Conservation (phyloP, 768 basidiomycete species). For the Tylopilus rubrobrunneus region DNA sequence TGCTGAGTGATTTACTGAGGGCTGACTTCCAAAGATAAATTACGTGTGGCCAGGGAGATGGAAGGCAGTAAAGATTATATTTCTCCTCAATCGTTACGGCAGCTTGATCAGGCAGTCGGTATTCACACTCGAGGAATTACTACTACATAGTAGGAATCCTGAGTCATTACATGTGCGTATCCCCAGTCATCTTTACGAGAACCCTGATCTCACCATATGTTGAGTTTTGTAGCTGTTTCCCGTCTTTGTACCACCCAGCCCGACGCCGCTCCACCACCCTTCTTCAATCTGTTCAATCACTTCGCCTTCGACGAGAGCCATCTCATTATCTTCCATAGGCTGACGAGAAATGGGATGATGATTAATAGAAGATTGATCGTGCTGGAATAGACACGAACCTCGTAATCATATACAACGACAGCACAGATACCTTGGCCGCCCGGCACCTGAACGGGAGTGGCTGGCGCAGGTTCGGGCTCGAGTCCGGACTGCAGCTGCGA, state of each 20-base stretch:
- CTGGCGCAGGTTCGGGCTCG: conserved; percentile 20
- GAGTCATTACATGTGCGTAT: conserved; percentile 1
- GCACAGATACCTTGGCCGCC: conserved; percentile 56
- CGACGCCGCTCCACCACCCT: conserved; percentile 89
- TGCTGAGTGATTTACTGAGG: background rate
- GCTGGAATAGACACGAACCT: conserved; percentile 35
- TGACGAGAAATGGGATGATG: no score
- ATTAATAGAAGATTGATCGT: background rate
- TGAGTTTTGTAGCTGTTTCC: conserved; percentile 36
- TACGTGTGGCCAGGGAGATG: conserved; percentile 7
- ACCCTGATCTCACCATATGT: no score
- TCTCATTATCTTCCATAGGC: conserved; percentile 86
- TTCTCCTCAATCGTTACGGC: conserved; percentile 17
- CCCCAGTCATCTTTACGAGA: background rate
- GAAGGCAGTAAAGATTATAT: conserved; percentile 5
- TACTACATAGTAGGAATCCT: no score
- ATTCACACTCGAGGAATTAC: conserved; percentile 10
- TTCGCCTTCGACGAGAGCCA: conserved; percentile 76
- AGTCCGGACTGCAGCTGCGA: conserved; percentile 35
- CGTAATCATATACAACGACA: conserved; percentile 78
- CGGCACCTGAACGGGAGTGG: conserved; percentile 12
- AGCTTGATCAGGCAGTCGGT: conserved; percentile 9
- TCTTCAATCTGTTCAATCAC: conserved; percentile 80
- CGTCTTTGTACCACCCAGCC: conserved; percentile 55
- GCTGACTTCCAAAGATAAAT: background rate